A percentile compares a stretch with the other conserved stretches of the same genome.
phyloP scores from a whole-genome alignment of 345 rosid genomes.

The Sonneratia caseolaris region DNA sequence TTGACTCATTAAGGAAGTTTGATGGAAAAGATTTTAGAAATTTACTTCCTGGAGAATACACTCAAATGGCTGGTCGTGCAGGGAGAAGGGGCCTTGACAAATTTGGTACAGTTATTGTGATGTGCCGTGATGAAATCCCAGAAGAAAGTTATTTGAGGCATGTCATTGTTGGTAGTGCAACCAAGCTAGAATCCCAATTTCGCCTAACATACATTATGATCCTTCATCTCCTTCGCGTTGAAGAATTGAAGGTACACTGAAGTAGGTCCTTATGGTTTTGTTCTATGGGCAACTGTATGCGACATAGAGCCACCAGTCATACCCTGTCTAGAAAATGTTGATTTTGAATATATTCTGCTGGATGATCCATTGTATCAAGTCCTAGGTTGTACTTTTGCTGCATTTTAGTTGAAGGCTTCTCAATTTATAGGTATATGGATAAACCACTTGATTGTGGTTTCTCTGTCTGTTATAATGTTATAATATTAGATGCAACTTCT shows the following conservation, averaged over 20 bases:
- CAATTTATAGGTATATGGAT: neutral
- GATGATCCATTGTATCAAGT: neutral
- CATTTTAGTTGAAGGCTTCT: neutral
- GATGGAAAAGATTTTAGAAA: conserved; percentile 86
- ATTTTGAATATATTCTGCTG: neutral
- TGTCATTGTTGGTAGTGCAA: conserved; percentile 72
- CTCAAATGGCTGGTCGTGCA: conserved; percentile 99
- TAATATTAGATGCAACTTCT: neutral
- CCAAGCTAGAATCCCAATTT: conserved; percentile 83
- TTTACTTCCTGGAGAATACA: conserved; percentile 93
- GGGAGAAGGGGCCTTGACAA: conserved; percentile 97
- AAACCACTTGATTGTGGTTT: neutral
- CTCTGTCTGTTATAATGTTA: neutral
- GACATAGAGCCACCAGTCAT: neutral
- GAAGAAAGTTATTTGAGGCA: conserved; percentile 52
- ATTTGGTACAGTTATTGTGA: conserved; percentile 82
- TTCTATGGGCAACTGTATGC: neutral
- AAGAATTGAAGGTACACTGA: conserved; percentile 79
- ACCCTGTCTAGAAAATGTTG: neutral
- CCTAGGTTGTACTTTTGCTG: neutral
- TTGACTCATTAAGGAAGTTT: conserved; percentile 85
- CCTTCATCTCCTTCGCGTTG: conserved; percentile 94
- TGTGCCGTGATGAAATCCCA: conserved; percentile 96
- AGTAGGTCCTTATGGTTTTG: neutral
- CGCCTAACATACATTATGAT: conserved; percentile 96